Evolutionary conservation across 2,329 filamentous ascomycete species (phyloP).

Genomic region (Periglandula ipomoeae): DNA sequence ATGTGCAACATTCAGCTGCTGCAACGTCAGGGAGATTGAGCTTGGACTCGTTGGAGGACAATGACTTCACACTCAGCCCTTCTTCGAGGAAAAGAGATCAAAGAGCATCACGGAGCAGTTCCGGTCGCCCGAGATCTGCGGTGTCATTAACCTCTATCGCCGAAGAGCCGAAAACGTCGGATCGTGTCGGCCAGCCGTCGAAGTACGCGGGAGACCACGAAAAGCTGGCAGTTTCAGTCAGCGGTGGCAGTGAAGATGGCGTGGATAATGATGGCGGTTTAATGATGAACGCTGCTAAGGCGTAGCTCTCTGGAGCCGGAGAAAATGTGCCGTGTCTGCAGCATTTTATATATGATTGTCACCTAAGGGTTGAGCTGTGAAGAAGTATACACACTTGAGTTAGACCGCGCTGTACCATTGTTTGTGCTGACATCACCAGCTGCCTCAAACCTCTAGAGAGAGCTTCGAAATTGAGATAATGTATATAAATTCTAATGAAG

Average conservation of each 20-base stretch:
- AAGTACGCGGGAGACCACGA: neutral
- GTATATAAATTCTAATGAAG: no score
- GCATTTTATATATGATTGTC: neutral
- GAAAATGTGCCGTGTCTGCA: neutral
- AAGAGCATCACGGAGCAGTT: conserved; percentile 23
- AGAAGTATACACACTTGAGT: neutral
- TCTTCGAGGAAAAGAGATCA: conserved; percentile 22
- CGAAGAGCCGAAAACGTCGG: conserved; percentile 29
- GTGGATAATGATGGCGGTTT: conserved; percentile 33
- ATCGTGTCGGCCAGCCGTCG: neutral
- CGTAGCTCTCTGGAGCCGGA: neutral
- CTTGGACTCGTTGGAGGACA: conserved; percentile 29
- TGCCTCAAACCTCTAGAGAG: no score
- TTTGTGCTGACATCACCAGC: no score
- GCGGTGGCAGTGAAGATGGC: neutral
- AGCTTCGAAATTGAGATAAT: no score
- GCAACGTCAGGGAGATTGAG: conserved; percentile 23
- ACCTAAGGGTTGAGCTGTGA: neutral
- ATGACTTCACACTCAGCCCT: conserved; percentile 25
- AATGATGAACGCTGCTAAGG: conserved; percentile 18
- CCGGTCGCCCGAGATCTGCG: conserved; percentile 27
- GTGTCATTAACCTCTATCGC: conserved; percentile 37
- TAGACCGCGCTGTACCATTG: neutral
- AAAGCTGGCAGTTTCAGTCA: neutral
- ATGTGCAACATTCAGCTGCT: conserved; percentile 25